Evolutionary conservation across 495 filamentous ascomycete species (phyloP), one percentile per base, ranked within the genome.

Genomic region (Penicillium canescens): DNA sequence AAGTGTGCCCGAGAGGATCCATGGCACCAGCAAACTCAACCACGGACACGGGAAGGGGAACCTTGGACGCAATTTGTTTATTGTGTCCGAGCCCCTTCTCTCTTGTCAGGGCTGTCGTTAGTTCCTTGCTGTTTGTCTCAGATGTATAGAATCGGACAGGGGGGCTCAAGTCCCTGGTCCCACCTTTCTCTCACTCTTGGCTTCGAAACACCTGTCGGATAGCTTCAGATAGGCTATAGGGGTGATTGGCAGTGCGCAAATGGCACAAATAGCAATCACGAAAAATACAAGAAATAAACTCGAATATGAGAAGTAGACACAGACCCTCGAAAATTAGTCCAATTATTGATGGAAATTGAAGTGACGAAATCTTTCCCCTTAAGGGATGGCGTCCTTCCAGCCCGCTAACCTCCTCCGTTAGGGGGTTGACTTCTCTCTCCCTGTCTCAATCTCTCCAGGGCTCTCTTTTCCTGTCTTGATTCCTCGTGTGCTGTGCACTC

Each of bases 401-500:
- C n/a, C 39, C 48, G 54, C 45, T 39, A 50, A 55, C 56, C 45
- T 55, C 16, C 48, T 42, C 56, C 50, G 42, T 52, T 52, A 48
- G 49, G 49, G 44, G 57, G 53, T 37, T 49, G 14, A 42, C 40
- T 41, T 43, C 44, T 59, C 28, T 46, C 20, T 50, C 48, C 33
- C 37, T 56, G 49, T 68, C 56, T 60, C 52, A 56, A 45, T 50
- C 45, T 52, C 38, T 45, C 40, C 46, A 41, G 21, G 33, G 37
- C 42, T 46, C 26, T 41, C 31, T 54, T 35, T 39, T 24, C 21
- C 13, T 10, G 20, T 51, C 36, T 18, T 44, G 33, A 2, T 46
- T 46, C 38, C 42, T 42, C 35, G 34, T 43, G 60, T 63, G 60
- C 60, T 64, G 60, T 57, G 60, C 60, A 63, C 63, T 61, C 20